Conservation (phyloP, 2,329 filamentous ascomycete genomes). For the Fusarium odoratissimum region DNA sequence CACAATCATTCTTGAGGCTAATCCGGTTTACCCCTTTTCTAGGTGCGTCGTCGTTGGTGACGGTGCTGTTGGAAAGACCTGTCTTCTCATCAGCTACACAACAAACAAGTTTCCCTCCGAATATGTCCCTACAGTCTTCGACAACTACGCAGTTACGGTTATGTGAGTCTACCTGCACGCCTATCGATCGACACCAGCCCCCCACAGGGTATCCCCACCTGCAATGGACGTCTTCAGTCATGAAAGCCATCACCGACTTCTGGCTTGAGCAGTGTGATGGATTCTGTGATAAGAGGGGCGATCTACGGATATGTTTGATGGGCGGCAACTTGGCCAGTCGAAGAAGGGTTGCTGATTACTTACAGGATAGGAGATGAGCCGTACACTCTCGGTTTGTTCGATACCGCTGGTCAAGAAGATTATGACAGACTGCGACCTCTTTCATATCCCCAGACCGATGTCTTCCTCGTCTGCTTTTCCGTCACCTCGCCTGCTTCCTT, state of each 20-base stretch:
- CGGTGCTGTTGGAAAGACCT: conserved; percentile 99
- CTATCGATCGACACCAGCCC: conserved; percentile 30
- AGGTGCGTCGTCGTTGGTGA: conserved; percentile 99
- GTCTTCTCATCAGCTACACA: conserved; percentile 98
- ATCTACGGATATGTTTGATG: conserved; percentile 11
- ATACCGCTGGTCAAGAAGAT: conserved; percentile 99
- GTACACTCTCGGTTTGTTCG: conserved; percentile 95
- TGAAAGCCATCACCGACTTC: conserved; percentile 3
- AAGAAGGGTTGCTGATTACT: conserved; percentile 34
- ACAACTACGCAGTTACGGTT: conserved; percentile 99
- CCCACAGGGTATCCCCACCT: conserved; percentile 23
- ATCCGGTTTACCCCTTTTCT: conserved; percentile 29
- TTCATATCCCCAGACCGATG: conserved; percentile 98
- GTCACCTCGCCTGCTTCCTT: conserved; percentile 98
- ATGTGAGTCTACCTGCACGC: conserved; percentile 77
- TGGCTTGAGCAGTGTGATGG: conserved; percentile 5
- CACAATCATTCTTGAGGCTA: conserved; percentile 24
- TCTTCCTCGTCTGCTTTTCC: conserved; percentile 98
- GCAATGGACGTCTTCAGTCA: conserved; percentile 15
- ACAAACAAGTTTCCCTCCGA: conserved; percentile 99
- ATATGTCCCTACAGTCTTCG: conserved; percentile 99
- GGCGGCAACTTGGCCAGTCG: not conserved
- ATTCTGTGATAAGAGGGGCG: not conserved
- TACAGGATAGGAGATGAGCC: conserved; percentile 97
- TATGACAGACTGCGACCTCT: conserved; percentile 96